Evolutionary conservation across 2,329 filamentous ascomycete genomes (phyloP).

Genomic region (Cladorrhinum sp.): DNA sequence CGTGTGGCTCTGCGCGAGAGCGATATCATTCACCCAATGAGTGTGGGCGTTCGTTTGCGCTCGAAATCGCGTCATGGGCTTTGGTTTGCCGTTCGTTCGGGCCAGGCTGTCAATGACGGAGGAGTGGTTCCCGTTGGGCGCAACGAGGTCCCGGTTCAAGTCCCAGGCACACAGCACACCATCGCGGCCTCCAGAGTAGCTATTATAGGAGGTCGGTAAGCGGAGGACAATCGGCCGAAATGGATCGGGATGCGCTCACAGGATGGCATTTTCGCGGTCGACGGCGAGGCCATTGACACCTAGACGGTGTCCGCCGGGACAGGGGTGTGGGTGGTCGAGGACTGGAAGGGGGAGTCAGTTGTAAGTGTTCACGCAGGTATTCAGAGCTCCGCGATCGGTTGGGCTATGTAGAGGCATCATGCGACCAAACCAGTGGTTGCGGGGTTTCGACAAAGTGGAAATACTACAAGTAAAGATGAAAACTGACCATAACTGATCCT

Average conservation of each 20-base stretch:
- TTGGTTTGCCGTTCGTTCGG: slow-evolving; percentile 35
- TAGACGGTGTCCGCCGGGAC: slow-evolving; percentile 1
- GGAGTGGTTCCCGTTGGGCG: slow-evolving; percentile 28
- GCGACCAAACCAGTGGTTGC: not conserved
- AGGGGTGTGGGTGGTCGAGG: slow-evolving; percentile 6
- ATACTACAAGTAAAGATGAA: not conserved
- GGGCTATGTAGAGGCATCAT: no score
- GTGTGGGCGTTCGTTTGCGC: slow-evolving; percentile 73
- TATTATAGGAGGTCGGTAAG: slow-evolving; percentile 38
- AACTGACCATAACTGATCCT: slow-evolving; percentile 10
- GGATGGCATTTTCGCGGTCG: slow-evolving; percentile 5
- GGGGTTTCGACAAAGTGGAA: not conserved
- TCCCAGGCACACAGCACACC: slow-evolving; percentile 97
- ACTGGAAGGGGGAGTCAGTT: not conserved
- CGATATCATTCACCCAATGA: slow-evolving; percentile 94
- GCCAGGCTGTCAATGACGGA: slow-evolving; percentile 24
- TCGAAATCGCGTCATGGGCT: slow-evolving; percentile 55
- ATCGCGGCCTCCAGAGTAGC: slow-evolving; percentile 93
- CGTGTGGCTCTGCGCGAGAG: slow-evolving; percentile 71
- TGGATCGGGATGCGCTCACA: slow-evolving; percentile 9
- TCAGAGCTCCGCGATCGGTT: no score
- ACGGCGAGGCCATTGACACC: slow-evolving; percentile 7
- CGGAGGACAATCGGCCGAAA: slow-evolving; percentile 17
- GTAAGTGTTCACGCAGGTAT: not conserved
- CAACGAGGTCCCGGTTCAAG: slow-evolving; percentile 65